phyloP scores from a whole-genome alignment of 768 basidiomycete species.

The Kwoniella dendrophila region DNA sequence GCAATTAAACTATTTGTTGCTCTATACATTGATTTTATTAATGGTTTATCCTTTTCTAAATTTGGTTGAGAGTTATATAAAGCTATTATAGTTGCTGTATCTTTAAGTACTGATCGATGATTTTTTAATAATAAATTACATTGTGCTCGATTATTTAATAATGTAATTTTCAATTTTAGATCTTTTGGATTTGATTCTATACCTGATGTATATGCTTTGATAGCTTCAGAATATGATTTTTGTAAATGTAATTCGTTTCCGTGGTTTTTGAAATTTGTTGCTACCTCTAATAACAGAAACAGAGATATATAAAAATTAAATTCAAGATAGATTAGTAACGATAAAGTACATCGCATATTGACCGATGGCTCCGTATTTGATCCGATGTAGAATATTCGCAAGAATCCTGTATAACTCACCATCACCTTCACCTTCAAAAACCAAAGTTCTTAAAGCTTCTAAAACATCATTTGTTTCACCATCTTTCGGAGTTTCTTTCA shows the following conservation, averaged over 20 bases:
- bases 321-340: too few species aligned
- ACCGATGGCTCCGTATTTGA: neutral
- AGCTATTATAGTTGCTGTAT: slow-evolving; percentile 57
- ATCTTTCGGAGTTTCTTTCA: slow-evolving; percentile 79
- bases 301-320: neutral
- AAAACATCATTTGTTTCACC: slow-evolving; percentile 68
- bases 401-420: slow-evolving; percentile 63
- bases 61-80: slow-evolving; percentile 32
- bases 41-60: slow-evolving; percentile 17
- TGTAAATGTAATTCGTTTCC: slow-evolving; percentile 93
- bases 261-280: slow-evolving; percentile 89
- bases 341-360: too few species aligned
- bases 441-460: slow-evolving; percentile 80
- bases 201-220: slow-evolving; percentile 87
- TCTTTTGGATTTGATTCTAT: slow-evolving; percentile 80
- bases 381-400: neutral
- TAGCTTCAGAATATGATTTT: slow-evolving; percentile 81
- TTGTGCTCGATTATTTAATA: slow-evolving; percentile 87
- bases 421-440: slow-evolving; percentile 87
- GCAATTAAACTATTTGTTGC: slow-evolving; percentile 75
- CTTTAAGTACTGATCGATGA: slow-evolving; percentile 79
- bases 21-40: slow-evolving; percentile 84
- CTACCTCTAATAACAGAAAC: slow-evolving; percentile 66
- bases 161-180: slow-evolving; percentile 57
- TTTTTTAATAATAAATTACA: slow-evolving; percentile 91